phyloP scores from a whole-genome alignment of 2,329 filamentous ascomycete genomes.

The Fusarium albosuccineum region DNA sequence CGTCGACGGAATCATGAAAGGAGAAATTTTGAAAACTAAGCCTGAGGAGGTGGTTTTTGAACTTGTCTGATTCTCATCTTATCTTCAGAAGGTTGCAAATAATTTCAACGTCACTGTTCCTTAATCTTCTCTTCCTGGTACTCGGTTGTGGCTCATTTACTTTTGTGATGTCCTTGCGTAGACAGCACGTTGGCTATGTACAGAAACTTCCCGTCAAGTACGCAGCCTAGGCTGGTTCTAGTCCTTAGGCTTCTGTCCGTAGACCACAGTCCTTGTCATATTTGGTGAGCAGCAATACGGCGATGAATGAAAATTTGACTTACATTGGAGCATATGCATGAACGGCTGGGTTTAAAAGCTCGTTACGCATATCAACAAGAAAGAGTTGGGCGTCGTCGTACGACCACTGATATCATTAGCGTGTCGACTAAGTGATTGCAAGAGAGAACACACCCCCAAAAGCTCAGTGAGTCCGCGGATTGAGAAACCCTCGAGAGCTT shows the following conservation, averaged over 20 bases:
- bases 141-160: too few relatives aligned
- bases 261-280: slow-evolving; percentile 1
- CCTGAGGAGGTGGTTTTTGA: slow-evolving; percentile 13
- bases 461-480: slow-evolving; percentile 36
- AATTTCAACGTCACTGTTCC: too few relatives aligned
- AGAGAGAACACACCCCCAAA: slow-evolving; percentile 18
- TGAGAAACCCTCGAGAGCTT: slow-evolving; percentile 38
- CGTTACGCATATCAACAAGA: slow-evolving; percentile 23
- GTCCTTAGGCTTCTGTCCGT: slow-evolving; percentile 11
- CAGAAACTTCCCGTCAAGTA: too few relatives aligned
- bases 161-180: too few relatives aligned
- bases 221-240: too few relatives aligned
- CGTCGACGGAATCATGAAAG: slow-evolving; percentile 39
- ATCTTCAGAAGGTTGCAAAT: too few relatives aligned
- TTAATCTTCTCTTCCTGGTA: too few relatives aligned
- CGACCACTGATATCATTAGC: slow-evolving; percentile 13
- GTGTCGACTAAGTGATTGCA: background rate
- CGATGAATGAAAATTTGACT: background rate
- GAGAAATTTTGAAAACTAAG: slow-evolving; percentile 29
- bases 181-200: too few relatives aligned
- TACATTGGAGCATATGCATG: slow-evolving; percentile 22
- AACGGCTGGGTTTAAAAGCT: slow-evolving; percentile 15
- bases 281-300: too few relatives aligned
- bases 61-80: background rate
- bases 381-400: slow-evolving; percentile 23